phyloP scores from a whole-genome alignment of 1,139 yeast genomes.

The Hyphopichia fennica region DNA sequence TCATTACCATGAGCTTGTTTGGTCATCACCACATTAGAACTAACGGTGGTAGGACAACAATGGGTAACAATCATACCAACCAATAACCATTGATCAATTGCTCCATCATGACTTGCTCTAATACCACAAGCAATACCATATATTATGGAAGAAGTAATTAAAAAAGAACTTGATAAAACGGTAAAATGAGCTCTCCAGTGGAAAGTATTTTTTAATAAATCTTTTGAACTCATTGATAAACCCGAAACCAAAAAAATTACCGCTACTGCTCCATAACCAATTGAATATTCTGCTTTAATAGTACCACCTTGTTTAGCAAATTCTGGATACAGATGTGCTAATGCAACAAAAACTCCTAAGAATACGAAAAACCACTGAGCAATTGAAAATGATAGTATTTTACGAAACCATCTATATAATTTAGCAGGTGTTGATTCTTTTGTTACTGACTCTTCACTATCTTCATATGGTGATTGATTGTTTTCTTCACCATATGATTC shows the following conservation, averaged over 20 bases:
- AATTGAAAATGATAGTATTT: constrained; percentile 26
- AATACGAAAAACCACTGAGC: constrained; percentile 74
- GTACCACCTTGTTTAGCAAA: constrained; percentile 83
- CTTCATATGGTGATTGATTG: too few relatives aligned
- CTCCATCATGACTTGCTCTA: constrained; percentile 52
- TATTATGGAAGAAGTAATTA: constrained; percentile 72
- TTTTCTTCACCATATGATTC: not conserved
- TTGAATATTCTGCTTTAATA: constrained; percentile 70
- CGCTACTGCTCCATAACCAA: constrained; percentile 86
- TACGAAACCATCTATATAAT: constrained; percentile 2
- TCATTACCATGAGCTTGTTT: constrained; percentile 78
- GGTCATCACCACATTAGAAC: constrained; percentile 93
- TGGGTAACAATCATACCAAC: constrained; percentile 81
- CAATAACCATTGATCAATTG: constrained; percentile 70
- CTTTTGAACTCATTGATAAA: constrained; percentile 66
- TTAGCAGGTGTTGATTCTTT: not conserved
- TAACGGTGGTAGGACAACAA: constrained; percentile 87
- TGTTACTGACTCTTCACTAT: too few relatives aligned
- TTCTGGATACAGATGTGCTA: constrained; percentile 76
- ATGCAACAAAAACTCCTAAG: constrained; percentile 68
- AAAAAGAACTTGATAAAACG: constrained; percentile 65
- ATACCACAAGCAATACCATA: constrained; percentile 76
- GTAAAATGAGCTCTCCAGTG: constrained; percentile 85
- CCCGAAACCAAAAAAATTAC: constrained; percentile 81
- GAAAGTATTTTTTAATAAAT: constrained; percentile 56